Evolutionary conservation across 352 stramenopile genomes (phyloP).

Genomic region (Pythium monospermum): DNA sequence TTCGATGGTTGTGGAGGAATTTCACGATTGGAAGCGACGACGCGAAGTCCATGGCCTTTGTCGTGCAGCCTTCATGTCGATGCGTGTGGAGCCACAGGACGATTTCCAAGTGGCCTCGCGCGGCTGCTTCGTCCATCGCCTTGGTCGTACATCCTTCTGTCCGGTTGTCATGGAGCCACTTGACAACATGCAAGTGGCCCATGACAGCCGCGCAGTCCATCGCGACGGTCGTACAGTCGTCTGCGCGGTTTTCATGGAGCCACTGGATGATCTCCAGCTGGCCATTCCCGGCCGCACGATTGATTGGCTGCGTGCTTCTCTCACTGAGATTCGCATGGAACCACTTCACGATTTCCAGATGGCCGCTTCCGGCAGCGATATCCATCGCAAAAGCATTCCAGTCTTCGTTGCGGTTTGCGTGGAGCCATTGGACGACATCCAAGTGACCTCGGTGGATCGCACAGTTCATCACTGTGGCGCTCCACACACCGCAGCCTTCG

Average conservation of each 20-base stretch:
- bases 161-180: not conserved
- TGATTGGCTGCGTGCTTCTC: not conserved
- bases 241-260: not conserved
- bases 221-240: not conserved
- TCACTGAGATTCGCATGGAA: not conserved
- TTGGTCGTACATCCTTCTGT: conserved; percentile 1
- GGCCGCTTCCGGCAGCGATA: not conserved
- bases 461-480: not conserved
- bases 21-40: not conserved
- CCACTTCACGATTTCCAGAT: not conserved
- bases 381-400: not conserved
- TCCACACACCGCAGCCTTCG: not conserved
- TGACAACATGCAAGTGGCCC: not conserved
- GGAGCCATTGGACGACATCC: not conserved
- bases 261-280: not conserved
- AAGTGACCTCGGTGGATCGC: not conserved
- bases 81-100: not conserved
- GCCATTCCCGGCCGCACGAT: not conserved
- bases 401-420: not conserved
- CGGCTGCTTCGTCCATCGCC: not conserved
- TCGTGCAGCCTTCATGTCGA: not conserved
- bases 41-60: not conserved
- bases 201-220: not conserved
- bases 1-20: not conserved
- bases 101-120: not conserved